Conservation (phyloP, 2,329 filamentous ascomycete genomes). For the Chrysoporthe cubensis region DNA sequence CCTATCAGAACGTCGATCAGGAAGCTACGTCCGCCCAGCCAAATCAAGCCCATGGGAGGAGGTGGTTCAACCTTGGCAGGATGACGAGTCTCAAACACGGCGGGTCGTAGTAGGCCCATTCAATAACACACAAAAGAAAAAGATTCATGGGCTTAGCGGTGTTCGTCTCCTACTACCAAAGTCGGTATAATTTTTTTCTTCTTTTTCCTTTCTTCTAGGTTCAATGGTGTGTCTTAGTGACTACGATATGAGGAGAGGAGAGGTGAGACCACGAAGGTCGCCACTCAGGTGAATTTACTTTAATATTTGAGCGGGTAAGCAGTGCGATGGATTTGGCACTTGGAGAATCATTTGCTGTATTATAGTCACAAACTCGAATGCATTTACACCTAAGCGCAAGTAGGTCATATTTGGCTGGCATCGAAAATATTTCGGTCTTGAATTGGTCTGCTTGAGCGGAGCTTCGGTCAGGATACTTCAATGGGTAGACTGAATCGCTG, state of each 20-base stretch:
- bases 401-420: no score
- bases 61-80: slow-evolving; percentile 25
- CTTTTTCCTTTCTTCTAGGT: no score
- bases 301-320: no score
- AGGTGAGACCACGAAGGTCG: no score
- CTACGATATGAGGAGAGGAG: no score
- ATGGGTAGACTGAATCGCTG: background rate
- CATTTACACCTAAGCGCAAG: no score
- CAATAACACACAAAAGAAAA: background rate
- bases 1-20: background rate
- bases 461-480: background rate
- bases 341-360: no score
- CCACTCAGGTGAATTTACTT: no score
- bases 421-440: background rate
- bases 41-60: slow-evolving; percentile 22
- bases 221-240: no score
- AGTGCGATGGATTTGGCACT: no score
- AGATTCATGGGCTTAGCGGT: background rate
- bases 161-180: background rate
- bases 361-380: no score
- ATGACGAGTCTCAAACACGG: slow-evolving; percentile 19
- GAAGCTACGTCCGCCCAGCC: slow-evolving; percentile 4
- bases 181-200: no score
- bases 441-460: background rate
- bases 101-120: slow-evolving; percentile 4